Base-by-base conservation (phyloP, 2,329 filamentous ascomycete genomes). In the Arthrobotrys sinensis region DNA sequence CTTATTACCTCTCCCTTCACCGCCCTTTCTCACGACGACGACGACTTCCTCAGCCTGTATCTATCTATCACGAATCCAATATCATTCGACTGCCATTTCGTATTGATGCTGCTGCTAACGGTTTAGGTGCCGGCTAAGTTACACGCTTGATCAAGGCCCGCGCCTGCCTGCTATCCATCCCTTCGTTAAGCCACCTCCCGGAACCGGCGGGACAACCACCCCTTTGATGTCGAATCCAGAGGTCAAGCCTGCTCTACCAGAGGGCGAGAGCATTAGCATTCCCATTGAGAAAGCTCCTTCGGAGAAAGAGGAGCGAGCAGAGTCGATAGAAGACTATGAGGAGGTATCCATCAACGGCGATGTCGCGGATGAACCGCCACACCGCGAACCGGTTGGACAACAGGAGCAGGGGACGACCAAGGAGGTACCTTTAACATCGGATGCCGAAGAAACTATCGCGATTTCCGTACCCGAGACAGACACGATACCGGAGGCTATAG, bases 161-260 rank as follows among this genome's bases (percentile, higher is more conserved):
- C 64, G 46, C 48, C 48, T n/a, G 57, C 38, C 24, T 46, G 1
- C 50, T 38, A 38, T 8, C 24, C 36, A 16, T 40, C 40, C 12
- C 50, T 62, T 45, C 28, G 50, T 55, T 45, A 53, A 50, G 21
- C 63, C 55, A 19, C 45, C 36, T 28, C 55, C 46, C 63, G 70
- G 70, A 75, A 75, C 52, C 53, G 53, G 63, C 70, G 70, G 70
- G 70, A 60, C 32, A 67, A 5, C 40, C 46, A 53, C n/a, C 46
- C 63, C 48, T 57, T 60, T 73, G 60, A 77, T 77, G 73, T 66
- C 73, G 57, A 65, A 77, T 63, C 60, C 66, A 62, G 66, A 66
- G 24, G 55, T 28, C 11, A 77, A 77, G 19, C 40, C 73, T 11
- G 36, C 66, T 52, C 66, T 77, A 8, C 73, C 73, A 53, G 66